Base-by-base conservation (phyloP, 2,329 filamentous ascomycete species). In the Harringtonia lauricola region DNA sequence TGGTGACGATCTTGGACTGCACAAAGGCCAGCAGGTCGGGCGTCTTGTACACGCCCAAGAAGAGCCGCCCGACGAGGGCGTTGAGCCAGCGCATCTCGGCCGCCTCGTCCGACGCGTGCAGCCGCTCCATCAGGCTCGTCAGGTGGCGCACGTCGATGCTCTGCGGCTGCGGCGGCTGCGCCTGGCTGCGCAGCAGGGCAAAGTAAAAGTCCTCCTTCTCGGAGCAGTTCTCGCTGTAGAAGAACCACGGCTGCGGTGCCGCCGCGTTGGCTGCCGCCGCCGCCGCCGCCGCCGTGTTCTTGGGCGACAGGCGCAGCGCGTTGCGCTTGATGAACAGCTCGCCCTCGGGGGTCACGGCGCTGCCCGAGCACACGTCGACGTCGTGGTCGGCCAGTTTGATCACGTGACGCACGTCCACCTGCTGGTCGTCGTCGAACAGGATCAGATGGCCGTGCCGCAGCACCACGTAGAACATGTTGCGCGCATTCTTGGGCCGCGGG, bases 191-290 rank as follows among this genome's bases (percentile, higher is more conserved):
- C 33, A 98, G 69, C 53, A 98, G 70, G 13, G 90, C 85, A 62
- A 95, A 90, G 61, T 98, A 98, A 63, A 98, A 96, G 59, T 98
- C 92, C 62, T 98, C 92, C 61, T 98, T 98, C 38, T 92, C 87
- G 0, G 89, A 95, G 59, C 86, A 86, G 56, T 94, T 95, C 52
- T 96, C 88, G 0, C 86, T 94, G 62, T 96, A 98, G 5, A 98
- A 70, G 57, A 81, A 96, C 64, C 95, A 96, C 0, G 92, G 88
- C 52, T 86, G 89, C 8, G 86, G 81, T 3, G 74, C 57, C 29
- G 68, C 69, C 31, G 61, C 66, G 49, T 81, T 77, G 4, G 75
- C 71, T 3, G 71, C 65, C 24, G 71, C 54, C 29, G 81, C 76
- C 22, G 66, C 64, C 22, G 67, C 67, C 8, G 34, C 41, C 44